These are phyloP conservation scores for Pseudisothecium myosuroides DNA, from an alignment of 225 moss, liverwort and hornwort species.

Conservation along the genomic window DNA sequence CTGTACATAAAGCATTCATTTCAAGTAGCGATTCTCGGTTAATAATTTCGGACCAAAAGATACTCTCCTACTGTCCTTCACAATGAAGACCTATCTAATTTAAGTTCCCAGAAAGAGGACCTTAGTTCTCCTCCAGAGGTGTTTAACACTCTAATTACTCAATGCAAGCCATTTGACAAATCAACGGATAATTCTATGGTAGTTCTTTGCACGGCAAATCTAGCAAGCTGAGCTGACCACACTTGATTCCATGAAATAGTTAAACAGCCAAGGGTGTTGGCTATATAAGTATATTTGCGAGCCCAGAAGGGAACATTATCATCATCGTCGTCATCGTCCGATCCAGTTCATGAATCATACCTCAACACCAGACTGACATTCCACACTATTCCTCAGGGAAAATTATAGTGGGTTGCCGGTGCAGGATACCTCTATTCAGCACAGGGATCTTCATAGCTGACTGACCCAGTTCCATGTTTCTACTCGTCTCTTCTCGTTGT, in stretches of 20 bases:
- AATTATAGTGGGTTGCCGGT: neutral
- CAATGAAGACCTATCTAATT: neutral
- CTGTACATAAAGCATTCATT: neutral
- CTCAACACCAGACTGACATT: neutral
- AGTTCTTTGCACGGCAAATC: neutral
- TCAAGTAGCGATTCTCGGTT: neutral
- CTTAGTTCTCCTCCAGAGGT: neutral
- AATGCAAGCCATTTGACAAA: neutral
- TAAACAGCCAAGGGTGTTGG: neutral
- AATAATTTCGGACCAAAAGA: neutral
- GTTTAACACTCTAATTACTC: neutral
- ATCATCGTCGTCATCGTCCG: neutral
- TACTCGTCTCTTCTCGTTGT: neutral
- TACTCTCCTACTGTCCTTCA: neutral
- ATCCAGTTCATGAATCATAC: neutral
- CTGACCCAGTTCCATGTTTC: neutral
- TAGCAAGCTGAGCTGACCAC: neutral
- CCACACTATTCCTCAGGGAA: conserved; percentile 2
- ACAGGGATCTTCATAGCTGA: neutral
- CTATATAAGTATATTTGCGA: neutral
- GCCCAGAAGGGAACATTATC: neutral
- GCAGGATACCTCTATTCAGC: neutral
- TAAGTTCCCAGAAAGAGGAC: neutral
- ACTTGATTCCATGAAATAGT: neutral
- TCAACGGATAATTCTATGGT: neutral